Conservation (phyloP, 306 rosid species). For the Vicia faba region DNA sequence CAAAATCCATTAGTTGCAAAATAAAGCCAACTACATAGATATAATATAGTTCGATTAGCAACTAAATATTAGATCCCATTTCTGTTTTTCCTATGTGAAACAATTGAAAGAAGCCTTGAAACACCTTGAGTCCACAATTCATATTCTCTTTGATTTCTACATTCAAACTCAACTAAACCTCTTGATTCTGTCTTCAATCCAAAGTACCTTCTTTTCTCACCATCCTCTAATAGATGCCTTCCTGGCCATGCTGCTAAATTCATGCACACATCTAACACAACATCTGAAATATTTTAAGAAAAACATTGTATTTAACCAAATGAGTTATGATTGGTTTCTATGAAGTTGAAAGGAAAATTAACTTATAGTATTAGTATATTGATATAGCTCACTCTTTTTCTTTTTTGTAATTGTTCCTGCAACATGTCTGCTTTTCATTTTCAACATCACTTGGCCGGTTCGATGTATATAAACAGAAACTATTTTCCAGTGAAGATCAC, state of each 20-base stretch:
- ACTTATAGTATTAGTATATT: neutral
- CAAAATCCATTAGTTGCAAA: constrained; percentile 20
- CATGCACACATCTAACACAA: constrained; percentile 75
- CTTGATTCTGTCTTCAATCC: constrained; percentile 84
- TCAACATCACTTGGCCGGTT: constrained; percentile 90
- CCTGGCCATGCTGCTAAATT: constrained; percentile 93
- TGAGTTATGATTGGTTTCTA: neutral
- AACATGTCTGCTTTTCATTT: constrained; percentile 93
- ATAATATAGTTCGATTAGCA: constrained; percentile 11
- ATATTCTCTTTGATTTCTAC: constrained; percentile 81
- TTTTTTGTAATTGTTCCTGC: constrained; percentile 94
- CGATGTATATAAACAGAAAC: constrained; percentile 89
- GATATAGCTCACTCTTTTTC: constrained; percentile 74
- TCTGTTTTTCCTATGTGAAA: constrained; percentile 62
- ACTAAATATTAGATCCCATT: neutral
- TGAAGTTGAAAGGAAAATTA: neutral
- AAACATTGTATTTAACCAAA: neutral
- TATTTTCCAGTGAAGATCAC: constrained; percentile 98
- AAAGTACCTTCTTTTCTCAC: constrained; percentile 81
- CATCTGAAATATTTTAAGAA: no score
- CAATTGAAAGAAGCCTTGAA: constrained; percentile 74
- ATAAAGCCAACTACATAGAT: constrained; percentile 15
- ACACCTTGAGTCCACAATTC: constrained; percentile 89
- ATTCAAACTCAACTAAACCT: constrained; percentile 92
- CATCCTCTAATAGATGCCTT: constrained; percentile 69